A percentile compares a stretch with the other conserved stretches of the same genome.
Evolutionary conservation across 306 rosid species (phyloP).

Genomic region (Psophocarpus tetragonolobus): DNA sequence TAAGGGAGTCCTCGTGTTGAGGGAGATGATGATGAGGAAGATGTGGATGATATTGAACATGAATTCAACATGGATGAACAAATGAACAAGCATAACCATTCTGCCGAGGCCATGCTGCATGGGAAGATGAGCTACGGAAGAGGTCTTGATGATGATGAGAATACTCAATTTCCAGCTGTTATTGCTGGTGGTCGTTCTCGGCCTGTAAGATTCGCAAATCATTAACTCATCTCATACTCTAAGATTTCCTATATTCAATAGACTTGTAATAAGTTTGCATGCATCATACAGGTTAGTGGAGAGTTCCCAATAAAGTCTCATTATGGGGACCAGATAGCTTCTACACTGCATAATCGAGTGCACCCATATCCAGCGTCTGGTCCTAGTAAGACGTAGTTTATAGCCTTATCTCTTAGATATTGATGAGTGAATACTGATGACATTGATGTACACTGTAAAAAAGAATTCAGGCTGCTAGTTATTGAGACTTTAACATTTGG

Average conservation of each 20-base stretch:
- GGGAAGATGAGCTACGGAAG: conserved; percentile 95
- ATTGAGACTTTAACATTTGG: neutral
- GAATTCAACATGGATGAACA: conserved; percentile 47
- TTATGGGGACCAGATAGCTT: conserved; percentile 66
- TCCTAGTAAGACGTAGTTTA: conserved; percentile 45
- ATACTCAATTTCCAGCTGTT: conserved; percentile 62
- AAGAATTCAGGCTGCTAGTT: conserved; percentile 37
- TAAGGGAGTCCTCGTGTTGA: conserved; percentile 92
- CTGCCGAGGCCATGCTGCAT: conserved; percentile 84
- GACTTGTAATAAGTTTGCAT: neutral
- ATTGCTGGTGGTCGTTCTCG: conserved; percentile 48
- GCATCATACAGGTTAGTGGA: conserved; percentile 58
- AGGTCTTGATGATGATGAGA: conserved; percentile 69
- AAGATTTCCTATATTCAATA: neutral
- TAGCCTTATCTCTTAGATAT: neutral
- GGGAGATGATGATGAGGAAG: conserved; percentile 96
- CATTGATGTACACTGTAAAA: no score
- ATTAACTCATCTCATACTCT: neutral
- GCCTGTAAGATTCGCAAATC: conserved; percentile 32
- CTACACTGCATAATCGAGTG: conserved; percentile 76
- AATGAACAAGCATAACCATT: conserved; percentile 55
- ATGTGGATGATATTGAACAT: conserved; percentile 88
- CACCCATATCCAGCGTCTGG: conserved; percentile 77
- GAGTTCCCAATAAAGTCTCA: conserved; percentile 69
- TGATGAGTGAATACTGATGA: no score